These are phyloP conservation scores for Quercus tomentella DNA, from an alignment of 331 rosid species.

Conservation along the genomic window DNA sequence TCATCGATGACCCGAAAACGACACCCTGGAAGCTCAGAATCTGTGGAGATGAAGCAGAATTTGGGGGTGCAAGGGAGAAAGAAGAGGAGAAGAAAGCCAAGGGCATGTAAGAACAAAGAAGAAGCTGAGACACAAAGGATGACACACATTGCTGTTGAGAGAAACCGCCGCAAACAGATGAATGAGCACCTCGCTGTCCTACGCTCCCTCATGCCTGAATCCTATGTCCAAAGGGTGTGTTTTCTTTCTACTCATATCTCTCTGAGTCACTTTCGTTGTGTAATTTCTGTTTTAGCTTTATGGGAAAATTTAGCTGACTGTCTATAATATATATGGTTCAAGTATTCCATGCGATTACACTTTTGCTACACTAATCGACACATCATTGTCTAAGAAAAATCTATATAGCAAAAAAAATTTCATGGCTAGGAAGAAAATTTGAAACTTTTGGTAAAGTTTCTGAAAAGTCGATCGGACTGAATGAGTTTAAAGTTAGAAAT, in stretches of 20 bases:
- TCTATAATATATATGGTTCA: neutral
- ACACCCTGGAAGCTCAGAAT: constrained; percentile 11
- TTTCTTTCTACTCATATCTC: neutral
- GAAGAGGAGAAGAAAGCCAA: constrained; percentile 77
- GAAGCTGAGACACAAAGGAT: constrained; percentile 94
- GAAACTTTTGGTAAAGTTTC: neutral
- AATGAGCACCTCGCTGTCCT: constrained; percentile 87
- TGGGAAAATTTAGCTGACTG: neutral
- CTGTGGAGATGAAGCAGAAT: constrained; percentile 16
- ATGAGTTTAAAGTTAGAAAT: neutral
- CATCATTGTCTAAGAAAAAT: neutral
- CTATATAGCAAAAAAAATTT: neutral
- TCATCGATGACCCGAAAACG: constrained; percentile 14
- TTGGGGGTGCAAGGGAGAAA: constrained; percentile 38
- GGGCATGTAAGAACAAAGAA: constrained; percentile 80
- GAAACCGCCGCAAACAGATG: constrained; percentile 91
- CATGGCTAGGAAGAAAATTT: neutral
- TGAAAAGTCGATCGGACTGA: neutral
- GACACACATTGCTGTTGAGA: constrained; percentile 89
- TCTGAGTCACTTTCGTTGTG: neutral
- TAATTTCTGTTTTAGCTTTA: neutral
- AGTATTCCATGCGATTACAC: neutral
- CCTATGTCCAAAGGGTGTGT: constrained; percentile 85
- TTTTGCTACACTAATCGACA: neutral
- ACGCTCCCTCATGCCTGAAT: constrained; percentile 89